phyloP scores from a whole-genome alignment of 2,329 filamentous ascomycete genomes.

The Botrytis pseudocinerea region DNA sequence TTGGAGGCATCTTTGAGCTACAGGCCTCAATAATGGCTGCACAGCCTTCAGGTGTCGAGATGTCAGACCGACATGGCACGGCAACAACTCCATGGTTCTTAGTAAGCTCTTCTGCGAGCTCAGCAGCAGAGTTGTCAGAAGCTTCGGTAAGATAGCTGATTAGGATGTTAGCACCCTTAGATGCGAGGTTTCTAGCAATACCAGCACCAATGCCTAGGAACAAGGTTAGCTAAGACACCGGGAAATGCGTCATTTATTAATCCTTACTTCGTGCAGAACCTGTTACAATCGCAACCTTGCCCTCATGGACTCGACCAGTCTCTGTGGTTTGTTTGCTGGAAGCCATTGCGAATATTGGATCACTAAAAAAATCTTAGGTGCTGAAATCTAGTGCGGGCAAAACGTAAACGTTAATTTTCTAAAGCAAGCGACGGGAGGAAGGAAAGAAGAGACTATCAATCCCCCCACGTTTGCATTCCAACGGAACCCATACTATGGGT shows the following conservation, averaged over 20 bases:
- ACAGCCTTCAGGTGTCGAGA: constrained; percentile 61
- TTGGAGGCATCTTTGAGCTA: constrained; percentile 36
- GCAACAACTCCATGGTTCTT: constrained; percentile 58
- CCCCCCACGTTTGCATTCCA: constrained; percentile 10
- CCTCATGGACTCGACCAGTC: constrained; percentile 46
- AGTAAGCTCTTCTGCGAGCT: constrained; percentile 55
- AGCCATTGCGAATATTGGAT: not conserved
- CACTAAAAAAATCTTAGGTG: not conserved
- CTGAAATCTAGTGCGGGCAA: not conserved
- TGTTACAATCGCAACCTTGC: constrained; percentile 75
- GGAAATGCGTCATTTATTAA: not conserved
- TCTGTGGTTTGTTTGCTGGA: not conserved
- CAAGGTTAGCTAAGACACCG: constrained; percentile 11
- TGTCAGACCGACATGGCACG: constrained; percentile 67
- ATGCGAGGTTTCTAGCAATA: constrained; percentile 64
- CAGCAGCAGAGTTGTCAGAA: constrained; percentile 52
- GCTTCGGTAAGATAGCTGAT: constrained; percentile 64
- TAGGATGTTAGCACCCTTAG: constrained; percentile 61
- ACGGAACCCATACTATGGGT: not conserved
- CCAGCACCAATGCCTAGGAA: constrained; percentile 66
- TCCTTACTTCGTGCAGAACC: constrained; percentile 69
- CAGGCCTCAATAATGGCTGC: constrained; percentile 57
- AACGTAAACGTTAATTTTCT: not conserved
- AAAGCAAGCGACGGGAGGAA: not conserved
- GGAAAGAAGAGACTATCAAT: not conserved